Conservation (phyloP, 2,329 filamentous ascomycete genomes). For the Thelonectria olida region DNA sequence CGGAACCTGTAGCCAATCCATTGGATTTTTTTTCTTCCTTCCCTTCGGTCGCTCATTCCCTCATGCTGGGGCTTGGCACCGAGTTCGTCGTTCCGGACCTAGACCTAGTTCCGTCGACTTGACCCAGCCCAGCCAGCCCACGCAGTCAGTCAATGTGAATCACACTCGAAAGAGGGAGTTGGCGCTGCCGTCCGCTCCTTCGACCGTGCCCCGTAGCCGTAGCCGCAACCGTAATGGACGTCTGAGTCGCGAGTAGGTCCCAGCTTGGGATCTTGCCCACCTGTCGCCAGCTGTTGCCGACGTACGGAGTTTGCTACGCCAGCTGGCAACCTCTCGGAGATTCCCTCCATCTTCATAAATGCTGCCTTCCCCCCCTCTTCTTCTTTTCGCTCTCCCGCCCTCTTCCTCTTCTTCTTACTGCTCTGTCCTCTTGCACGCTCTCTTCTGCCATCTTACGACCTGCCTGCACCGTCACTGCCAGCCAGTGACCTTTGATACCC, state of each 20-base stretch:
- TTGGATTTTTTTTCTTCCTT: conserved; percentile 34
- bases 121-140: conserved; percentile 24
- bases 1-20: conserved; percentile 35
- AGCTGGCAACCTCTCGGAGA: conserved; percentile 28
- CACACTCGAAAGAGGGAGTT: conserved; percentile 12
- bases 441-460: conserved; percentile 30
- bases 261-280: conserved; percentile 13
- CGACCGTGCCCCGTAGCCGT: conserved; percentile 10
- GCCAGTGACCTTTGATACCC: conserved; percentile 40
- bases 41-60: conserved; percentile 27
- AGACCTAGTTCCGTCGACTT: conserved; percentile 34
- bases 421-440: conserved; percentile 39
- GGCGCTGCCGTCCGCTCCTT: conserved; percentile 7
- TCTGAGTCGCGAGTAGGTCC: conserved; percentile 14
- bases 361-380: conserved; percentile 30
- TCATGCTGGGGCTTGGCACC: conserved; percentile 33
- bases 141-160: conserved; percentile 8
- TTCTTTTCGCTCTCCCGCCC: conserved; percentile 24
- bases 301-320: conserved; percentile 25
- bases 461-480: conserved; percentile 35
- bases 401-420: conserved; percentile 27
- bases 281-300: conserved; percentile 27
- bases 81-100: conserved; percentile 27
- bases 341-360: conserved; percentile 35
- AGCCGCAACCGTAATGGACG: conserved; percentile 11